phyloP scores from a whole-genome alignment of 2,329 filamentous ascomycete species.

The Ceratocystiopsis sp. region DNA sequence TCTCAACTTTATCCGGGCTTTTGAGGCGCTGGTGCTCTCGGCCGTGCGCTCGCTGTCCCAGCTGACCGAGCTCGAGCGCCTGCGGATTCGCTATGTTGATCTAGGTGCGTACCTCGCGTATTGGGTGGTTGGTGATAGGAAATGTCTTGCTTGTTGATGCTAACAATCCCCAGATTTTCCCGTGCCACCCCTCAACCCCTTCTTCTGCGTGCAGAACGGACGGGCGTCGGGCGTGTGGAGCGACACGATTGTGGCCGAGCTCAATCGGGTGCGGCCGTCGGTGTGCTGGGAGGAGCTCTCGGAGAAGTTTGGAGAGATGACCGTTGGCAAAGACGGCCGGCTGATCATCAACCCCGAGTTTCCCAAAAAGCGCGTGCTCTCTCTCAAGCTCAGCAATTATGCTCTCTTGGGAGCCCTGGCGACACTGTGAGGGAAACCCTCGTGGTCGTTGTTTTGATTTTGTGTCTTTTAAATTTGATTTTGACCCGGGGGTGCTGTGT shows the following conservation, averaged over 20 bases:
- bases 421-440: slow-evolving; percentile 4
- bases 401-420: slow-evolving; percentile 24
- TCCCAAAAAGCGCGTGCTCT: slow-evolving; percentile 33
- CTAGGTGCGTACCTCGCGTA: slow-evolving; percentile 29
- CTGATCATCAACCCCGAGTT: slow-evolving; percentile 39
- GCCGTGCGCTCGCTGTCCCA: slow-evolving; percentile 42
- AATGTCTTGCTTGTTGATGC: neutral
- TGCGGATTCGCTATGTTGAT: slow-evolving; percentile 61
- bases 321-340: slow-evolving; percentile 40
- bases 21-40: slow-evolving; percentile 49
- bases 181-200: slow-evolving; percentile 54
- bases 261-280: slow-evolving; percentile 40
- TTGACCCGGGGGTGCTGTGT: neutral
- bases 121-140: too few species aligned
- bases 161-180: slow-evolving; percentile 39
- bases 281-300: slow-evolving; percentile 43
- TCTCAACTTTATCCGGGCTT: slow-evolving; percentile 53
- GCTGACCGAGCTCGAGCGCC: slow-evolving; percentile 40
- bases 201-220: slow-evolving; percentile 45
- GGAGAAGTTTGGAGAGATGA: slow-evolving; percentile 45
- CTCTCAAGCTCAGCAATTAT: slow-evolving; percentile 41
- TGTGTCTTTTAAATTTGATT: slow-evolving; percentile 1
- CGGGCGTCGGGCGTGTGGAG: slow-evolving; percentile 58
- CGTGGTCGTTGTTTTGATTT: neutral
- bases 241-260: slow-evolving; percentile 43